Evolutionary conservation across 1,284 basidiomycete genomes (phyloP).

Genomic region (Gymnopus androsaceus): DNA sequence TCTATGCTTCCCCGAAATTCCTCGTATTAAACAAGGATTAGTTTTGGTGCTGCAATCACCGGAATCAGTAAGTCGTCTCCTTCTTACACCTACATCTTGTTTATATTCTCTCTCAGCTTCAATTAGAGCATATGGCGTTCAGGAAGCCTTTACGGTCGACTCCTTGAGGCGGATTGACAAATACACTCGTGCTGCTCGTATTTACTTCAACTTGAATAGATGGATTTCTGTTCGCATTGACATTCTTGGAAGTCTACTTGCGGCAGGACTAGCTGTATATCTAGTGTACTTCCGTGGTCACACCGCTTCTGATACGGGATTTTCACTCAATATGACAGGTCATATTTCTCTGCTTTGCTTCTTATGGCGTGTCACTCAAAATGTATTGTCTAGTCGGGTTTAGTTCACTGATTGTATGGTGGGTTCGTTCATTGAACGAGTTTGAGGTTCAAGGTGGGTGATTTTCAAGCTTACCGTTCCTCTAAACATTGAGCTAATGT

Average conservation of each 20-base stretch:
- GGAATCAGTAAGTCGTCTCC: slow-evolving; percentile 54
- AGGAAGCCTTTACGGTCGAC: slow-evolving; percentile 47
- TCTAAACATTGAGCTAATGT: slow-evolving; percentile 4
- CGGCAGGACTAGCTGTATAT: slow-evolving; percentile 54
- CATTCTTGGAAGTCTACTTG: slow-evolving; percentile 51
- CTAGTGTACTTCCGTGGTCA: slow-evolving; percentile 47
- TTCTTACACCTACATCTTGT: slow-evolving; percentile 1
- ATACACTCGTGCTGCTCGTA: slow-evolving; percentile 47
- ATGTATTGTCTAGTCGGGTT: slow-evolving; percentile 48
- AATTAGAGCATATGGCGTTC: slow-evolving; percentile 61
- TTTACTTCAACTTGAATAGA: slow-evolving; percentile 59
- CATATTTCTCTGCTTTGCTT: neutral
- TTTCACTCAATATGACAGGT: slow-evolving; percentile 55
- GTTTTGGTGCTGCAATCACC: slow-evolving; percentile 65
- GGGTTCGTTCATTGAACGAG: slow-evolving; percentile 57
- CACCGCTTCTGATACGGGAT: slow-evolving; percentile 52
- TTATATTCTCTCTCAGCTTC: slow-evolving; percentile 44
- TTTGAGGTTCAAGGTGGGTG: slow-evolving; percentile 60
- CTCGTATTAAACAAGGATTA: slow-evolving; percentile 12
- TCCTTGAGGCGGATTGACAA: slow-evolving; percentile 48
- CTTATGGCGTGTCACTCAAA: neutral
- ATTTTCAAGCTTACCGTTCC: neutral
- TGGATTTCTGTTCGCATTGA: slow-evolving; percentile 61
- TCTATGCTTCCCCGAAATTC: neutral
- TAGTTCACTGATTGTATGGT: slow-evolving; percentile 55